A percentile compares a stretch with the other conserved stretches of the same genome.
Conservation (phyloP, 2,329 filamentous ascomycete species). For the Aspergillus novofumigatus region DNA sequence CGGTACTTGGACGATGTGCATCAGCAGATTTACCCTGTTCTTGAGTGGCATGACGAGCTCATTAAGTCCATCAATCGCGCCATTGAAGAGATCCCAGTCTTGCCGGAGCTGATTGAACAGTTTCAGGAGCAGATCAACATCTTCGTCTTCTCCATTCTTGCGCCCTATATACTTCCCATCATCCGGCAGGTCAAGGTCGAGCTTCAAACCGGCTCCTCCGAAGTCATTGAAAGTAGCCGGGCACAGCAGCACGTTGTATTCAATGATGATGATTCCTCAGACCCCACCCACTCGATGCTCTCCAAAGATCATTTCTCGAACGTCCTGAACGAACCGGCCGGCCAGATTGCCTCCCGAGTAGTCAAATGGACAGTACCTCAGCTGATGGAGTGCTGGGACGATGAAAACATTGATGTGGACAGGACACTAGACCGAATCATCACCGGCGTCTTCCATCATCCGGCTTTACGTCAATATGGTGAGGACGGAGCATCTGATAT, state of each 20-base stretch:
- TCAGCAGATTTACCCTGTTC: conserved; percentile 78
- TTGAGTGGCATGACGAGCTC: conserved; percentile 86
- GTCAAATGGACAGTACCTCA: conserved; percentile 85
- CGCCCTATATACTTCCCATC: conserved; percentile 80
- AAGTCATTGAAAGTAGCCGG: conserved; percentile 81
- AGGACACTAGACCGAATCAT: conserved; percentile 72
- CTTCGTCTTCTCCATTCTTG: conserved; percentile 88
- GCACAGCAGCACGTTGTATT: conserved; percentile 86
- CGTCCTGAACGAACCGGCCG: conserved; percentile 82
- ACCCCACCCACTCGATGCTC: conserved; percentile 93
- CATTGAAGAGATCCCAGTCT: conserved; percentile 78
- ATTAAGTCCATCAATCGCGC: conserved; percentile 73
- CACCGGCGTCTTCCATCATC: conserved; percentile 80
- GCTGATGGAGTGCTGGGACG: conserved; percentile 81
- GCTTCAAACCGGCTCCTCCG: conserved; percentile 76
- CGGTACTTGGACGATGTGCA: conserved; percentile 69
- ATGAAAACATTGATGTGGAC: conserved; percentile 66
- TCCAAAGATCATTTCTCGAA: conserved; percentile 95
- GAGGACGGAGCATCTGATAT: conserved; percentile 69
- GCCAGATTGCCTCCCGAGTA: conserved; percentile 72
- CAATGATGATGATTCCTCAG: conserved; percentile 66
- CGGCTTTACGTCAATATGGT: conserved; percentile 68
- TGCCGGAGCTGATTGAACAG: conserved; percentile 81
- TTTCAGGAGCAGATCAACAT: conserved; percentile 81
- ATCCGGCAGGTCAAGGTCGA: conserved; percentile 83